Base-by-base conservation (phyloP, 208 protist species). In the Blechomonas ayalai region DNA sequence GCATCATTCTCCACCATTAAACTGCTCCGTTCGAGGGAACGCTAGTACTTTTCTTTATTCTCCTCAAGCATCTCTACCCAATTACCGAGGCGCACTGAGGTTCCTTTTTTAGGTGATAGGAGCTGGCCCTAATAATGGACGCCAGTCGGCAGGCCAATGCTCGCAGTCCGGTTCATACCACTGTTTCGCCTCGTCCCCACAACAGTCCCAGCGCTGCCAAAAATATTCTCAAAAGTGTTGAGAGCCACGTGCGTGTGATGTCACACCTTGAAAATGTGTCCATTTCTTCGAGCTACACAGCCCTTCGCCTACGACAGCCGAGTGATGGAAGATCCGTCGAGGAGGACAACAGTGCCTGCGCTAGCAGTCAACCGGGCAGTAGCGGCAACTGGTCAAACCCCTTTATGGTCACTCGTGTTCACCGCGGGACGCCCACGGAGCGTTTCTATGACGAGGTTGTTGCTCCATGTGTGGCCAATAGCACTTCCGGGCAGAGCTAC, bases 221-320 rank as follows among this genome's bases (percentile, higher is more conserved):
- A 41, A 83, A 81, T 49, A 82, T 91, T 19, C 50, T 91, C 12
- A 91, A 84, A 55, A 63, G 47, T n/a, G 78, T 88, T 5, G 74
- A 91, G 39, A 79, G 75, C 27, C 82, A 91, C 49, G 79, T 91
- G 37, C 77, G 82, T 18, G 46, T 91, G 37, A 83, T 83, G 69
- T 91, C 82, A 7, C 69, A 75, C 20, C 41, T 81, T 0, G 74
- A 91, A 44, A 72, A 85, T 39, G 74, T 71, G 7, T 64, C 72
- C 12, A 71, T 63, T n/a, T 83, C 81, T 9, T 84, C 81, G 15
- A 83, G 63, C 60, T 79, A 70, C 69, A 80, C 75, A 1, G 53
- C 81, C 2, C 39, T 90, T 28, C 75, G 76, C 20, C 51, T 90
- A n/a, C 73, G 70, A 22, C 36, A 51, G 16, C 64, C 68, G 1